Evolutionary conservation across 805 yeast species (phyloP).

Genomic region (Ogataea neopini): DNA sequence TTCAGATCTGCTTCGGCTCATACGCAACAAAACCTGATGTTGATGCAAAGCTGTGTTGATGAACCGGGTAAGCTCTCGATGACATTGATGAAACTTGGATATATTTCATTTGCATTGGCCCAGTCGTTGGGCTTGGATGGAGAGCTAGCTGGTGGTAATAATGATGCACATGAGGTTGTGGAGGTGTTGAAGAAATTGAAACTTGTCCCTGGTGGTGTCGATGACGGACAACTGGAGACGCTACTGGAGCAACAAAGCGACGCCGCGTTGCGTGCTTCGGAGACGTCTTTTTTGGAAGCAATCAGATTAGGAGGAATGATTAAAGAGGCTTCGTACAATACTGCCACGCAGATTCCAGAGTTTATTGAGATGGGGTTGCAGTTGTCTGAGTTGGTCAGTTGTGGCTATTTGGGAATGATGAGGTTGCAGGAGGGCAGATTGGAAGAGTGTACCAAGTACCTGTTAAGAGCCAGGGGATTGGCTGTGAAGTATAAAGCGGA

Average conservation of each 20-base stretch:
- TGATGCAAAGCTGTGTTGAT: constrained; percentile 21
- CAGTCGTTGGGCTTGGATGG: constrained; percentile 7
- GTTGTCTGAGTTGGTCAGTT: constrained; percentile 20
- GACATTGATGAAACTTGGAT: constrained; percentile 20
- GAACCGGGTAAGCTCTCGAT: constrained; percentile 23
- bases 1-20: constrained; percentile 21
- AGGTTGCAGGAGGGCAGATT: constrained; percentile 11
- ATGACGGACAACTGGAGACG: neutral
- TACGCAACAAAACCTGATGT: constrained; percentile 13
- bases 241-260: constrained; percentile 11
- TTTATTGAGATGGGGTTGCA: constrained; percentile 17
- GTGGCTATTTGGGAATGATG: constrained; percentile 22
- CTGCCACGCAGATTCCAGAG: constrained; percentile 16
- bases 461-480: constrained; percentile 20
- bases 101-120: constrained; percentile 16
- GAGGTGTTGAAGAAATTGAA: neutral
- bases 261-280: constrained; percentile 12
- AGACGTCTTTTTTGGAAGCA: constrained; percentile 17
- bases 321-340: constrained; percentile 13
- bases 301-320: constrained; percentile 15
- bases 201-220: neutral
- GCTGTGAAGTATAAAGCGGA: constrained; percentile 21
- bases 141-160: neutral
- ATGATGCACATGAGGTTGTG: constrained; percentile 2
- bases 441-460: constrained; percentile 16